Conservation (phyloP, 495 filamentous ascomycete species). For the Penicillium parvum region DNA sequence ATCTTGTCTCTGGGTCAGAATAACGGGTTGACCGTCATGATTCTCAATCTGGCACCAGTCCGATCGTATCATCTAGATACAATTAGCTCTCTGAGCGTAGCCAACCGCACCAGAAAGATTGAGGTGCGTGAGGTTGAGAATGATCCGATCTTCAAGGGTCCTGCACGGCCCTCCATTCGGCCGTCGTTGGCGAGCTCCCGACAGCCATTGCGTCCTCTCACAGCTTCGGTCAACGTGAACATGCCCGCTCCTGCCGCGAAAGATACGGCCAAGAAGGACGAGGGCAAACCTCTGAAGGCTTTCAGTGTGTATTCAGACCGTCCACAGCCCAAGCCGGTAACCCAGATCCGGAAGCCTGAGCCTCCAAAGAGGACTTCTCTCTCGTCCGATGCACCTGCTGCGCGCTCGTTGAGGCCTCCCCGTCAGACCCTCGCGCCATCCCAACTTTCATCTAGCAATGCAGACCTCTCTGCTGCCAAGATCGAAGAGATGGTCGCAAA, state of each 20-base stretch:
- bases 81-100: constrained; percentile 88
- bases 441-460: constrained; percentile 24
- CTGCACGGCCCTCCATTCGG: constrained; percentile 46
- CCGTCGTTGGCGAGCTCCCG: constrained; percentile 49
- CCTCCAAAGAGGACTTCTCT: constrained; percentile 36
- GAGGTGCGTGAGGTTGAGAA: constrained; percentile 94
- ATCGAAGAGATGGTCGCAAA: constrained; percentile 90
- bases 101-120: constrained; percentile 93
- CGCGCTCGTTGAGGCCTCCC: constrained; percentile 27
- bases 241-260: constrained; percentile 44
- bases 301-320: constrained; percentile 82
- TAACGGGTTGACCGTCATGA: constrained; percentile 93
- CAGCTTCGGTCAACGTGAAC: constrained; percentile 56
- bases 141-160: constrained; percentile 76
- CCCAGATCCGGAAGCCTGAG: constrained; percentile 40
- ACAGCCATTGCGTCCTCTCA: constrained; percentile 73
- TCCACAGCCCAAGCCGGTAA: constrained; percentile 40
- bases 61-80: constrained; percentile 91
- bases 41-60: constrained; percentile 84
- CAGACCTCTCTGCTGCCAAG: constrained; percentile 63
- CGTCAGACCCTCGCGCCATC: constrained; percentile 27
- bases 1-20: constrained; percentile 93
- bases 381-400: constrained; percentile 26
- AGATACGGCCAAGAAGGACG: constrained; percentile 48
- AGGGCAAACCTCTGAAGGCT: constrained; percentile 69